phyloP scores from a whole-genome alignment of 106 monocot genomes.

The Dendrobium nobile region DNA sequence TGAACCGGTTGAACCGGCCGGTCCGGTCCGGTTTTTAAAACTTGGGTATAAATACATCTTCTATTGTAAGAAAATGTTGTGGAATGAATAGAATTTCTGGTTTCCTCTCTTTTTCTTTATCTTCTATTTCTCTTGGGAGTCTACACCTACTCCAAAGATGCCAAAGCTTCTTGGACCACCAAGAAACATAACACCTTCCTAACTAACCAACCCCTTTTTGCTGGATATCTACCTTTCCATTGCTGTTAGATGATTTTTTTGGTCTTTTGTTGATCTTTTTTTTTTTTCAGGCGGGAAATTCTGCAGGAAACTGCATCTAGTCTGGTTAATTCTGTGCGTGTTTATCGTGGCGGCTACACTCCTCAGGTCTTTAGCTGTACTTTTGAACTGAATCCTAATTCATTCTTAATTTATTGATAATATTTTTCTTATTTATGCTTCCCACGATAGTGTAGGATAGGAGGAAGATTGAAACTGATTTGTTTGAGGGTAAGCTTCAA shows the following conservation, averaged over 20 bases:
- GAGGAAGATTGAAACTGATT: slow-evolving; percentile 69
- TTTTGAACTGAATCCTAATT: slow-evolving; percentile 1
- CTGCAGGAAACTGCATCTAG: slow-evolving; percentile 48
- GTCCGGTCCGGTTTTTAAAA: no score
- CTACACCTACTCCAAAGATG: no score
- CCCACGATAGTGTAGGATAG: slow-evolving; percentile 53
- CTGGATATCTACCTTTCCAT: not conserved
- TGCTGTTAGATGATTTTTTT: not conserved
- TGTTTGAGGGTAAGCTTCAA: slow-evolving; percentile 68
- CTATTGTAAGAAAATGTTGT: no score
- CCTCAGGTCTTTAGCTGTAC: slow-evolving; percentile 35
- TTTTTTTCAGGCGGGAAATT: slow-evolving; percentile 68
- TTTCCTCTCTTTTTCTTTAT: no score
- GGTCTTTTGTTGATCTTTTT: not conserved
- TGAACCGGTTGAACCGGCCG: no score
- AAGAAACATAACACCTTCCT: not conserved
- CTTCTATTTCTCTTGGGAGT: no score
- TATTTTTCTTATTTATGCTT: not conserved
- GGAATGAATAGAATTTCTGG: no score
- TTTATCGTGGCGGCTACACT: slow-evolving; percentile 91
- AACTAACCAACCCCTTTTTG: not conserved
- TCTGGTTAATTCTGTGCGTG: slow-evolving; percentile 57
- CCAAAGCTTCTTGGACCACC: no score
- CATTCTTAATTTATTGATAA: not conserved
- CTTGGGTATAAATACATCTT: no score